These are phyloP conservation scores for Candida caryicola DNA, from an alignment of 805 yeast genomes.

Conservation along the genomic window DNA sequence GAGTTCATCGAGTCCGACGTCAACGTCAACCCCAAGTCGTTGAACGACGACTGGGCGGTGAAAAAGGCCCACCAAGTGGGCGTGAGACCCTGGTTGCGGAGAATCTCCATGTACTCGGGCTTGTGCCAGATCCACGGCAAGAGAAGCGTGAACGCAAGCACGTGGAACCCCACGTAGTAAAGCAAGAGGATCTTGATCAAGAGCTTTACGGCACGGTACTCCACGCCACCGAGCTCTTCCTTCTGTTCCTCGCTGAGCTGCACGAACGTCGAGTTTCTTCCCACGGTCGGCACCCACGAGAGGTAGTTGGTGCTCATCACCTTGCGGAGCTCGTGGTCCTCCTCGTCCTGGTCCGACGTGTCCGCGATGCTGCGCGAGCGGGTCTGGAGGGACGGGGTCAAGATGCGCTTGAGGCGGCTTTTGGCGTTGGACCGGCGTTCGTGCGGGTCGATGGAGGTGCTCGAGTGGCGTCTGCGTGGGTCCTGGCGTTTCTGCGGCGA, in stretches of 20 bases:
- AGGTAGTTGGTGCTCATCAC: constrained; percentile 62
- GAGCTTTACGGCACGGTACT: constrained; percentile 82
- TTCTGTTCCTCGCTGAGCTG: constrained; percentile 79
- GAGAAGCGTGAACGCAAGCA: constrained; percentile 50
- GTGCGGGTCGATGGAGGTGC: not conserved
- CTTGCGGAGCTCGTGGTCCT: constrained; percentile 10
- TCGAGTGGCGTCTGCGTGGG: not conserved
- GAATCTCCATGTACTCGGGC: constrained; percentile 38
- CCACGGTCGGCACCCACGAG: constrained; percentile 89
- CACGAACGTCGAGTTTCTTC: constrained; percentile 89
- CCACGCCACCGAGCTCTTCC: constrained; percentile 96
- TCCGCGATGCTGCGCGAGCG: constrained; percentile 1
- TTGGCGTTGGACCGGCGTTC: not conserved
- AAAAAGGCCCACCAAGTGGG: constrained; percentile 95
- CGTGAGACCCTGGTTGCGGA: constrained; percentile 57
- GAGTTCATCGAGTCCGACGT: constrained; percentile 77
- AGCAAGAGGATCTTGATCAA: constrained; percentile 59
- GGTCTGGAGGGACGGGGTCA: not conserved
- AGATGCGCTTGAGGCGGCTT: not conserved
- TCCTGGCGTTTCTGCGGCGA: not conserved
- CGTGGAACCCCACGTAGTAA: constrained; percentile 77
- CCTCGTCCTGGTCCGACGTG: constrained; percentile 12
- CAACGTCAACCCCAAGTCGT: constrained; percentile 80
- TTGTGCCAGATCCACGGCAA: constrained; percentile 54
- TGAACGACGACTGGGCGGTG: constrained; percentile 74